Base-by-base conservation (phyloP, 352 stramenopile species). In the Phytophthora aleatoria region DNA sequence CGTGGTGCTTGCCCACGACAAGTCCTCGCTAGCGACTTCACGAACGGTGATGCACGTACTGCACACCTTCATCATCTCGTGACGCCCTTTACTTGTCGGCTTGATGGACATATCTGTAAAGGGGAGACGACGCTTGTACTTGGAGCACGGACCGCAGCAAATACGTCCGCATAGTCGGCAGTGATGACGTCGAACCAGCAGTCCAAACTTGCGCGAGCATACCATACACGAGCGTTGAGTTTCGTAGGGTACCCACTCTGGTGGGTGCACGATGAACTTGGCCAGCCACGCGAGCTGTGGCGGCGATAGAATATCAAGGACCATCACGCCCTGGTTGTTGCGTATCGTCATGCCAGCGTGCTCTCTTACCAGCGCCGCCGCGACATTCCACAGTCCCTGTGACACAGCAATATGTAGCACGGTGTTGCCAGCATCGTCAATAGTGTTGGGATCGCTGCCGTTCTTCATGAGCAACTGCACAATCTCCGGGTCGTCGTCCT, bases 141-240 rank as follows among this genome's bases (percentile, higher is more conserved):
- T 90, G 61, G 84, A 91, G 69, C 87, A 95, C 12, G 80, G 79
- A 0, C 81, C 79, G 38, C 87, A 95, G 59, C 85, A 92, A 59
- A 92, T 82, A n/a, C 87, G 87, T 3, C 87, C 87, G 55, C 87
- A 95, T 27, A 95, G 75, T 26, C 87, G 80, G 52, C 87, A 95
- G 72, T 95, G 87, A 52, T 95, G 87, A 20, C 83, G 81, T 11
- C 87, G 83, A 55, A 91, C 78, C 5, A 95, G 67, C 16, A 95
- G 56, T 5, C 69, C 67, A 49, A 95, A 95, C 58, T 83, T 84
- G 36, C 73, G 69, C 15, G 75, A 76, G 52, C 87, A 95, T 15
- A 87, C 75, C 82, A 93, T 92, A 57, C 87, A 95, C 1, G 71
- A 72, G 42, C 81, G 85, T 57, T 91, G 83, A 13, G 77, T 69